Base-by-base conservation (phyloP, 306 rosid species). In the Luffa acutangula region DNA sequence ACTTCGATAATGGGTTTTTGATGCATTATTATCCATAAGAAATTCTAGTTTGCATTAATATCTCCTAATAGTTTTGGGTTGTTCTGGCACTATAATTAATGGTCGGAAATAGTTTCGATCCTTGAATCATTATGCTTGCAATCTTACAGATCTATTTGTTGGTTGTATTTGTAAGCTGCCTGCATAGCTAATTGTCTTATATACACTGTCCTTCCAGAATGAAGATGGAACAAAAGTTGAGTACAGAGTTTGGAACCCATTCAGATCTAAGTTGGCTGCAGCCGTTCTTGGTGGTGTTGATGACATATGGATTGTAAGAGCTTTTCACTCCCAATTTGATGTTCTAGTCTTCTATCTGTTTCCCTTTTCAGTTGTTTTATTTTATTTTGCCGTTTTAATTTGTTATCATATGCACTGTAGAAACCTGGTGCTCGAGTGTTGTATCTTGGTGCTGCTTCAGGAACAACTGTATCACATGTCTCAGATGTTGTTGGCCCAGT, bases 361-460 rank as follows among this genome's bases (percentile, higher is more conserved):
- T 31, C 7, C 17, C 7, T 21, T n/a, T 2, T 0, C 20, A 5
- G 9, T 42, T 25, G 2, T 2, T 20, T 11, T 3, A 4, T 0
- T 13, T 14, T 14, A 0, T 6, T 3, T 41, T 1, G 7, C 5
- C 5, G 37, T 3, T 31, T 3, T 15, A 49, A 8, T 21, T 3
- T 20, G 0, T 15, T 42, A 70, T 52, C 42, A 1, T 63, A 3
- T 72, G 13, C 39, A 76, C 3, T 83, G 8, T 1, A 92, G 97
- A 89, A 88, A 91, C 97, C 97, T 51, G 97, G 97, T 80, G 88
- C 95, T 11, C 79, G 80, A 42, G 95, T 95, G 60, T 91, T 95
- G 33, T 95, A 95, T 82, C 91, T 94, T 1, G 97, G 98, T 14
- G 97, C 98, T 84, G 99, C 99, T 80, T 93, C 98, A 12, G 98